phyloP scores from a whole-genome alignment of 2,329 filamentous ascomycete genomes.

The Colletotrichum sp. region DNA sequence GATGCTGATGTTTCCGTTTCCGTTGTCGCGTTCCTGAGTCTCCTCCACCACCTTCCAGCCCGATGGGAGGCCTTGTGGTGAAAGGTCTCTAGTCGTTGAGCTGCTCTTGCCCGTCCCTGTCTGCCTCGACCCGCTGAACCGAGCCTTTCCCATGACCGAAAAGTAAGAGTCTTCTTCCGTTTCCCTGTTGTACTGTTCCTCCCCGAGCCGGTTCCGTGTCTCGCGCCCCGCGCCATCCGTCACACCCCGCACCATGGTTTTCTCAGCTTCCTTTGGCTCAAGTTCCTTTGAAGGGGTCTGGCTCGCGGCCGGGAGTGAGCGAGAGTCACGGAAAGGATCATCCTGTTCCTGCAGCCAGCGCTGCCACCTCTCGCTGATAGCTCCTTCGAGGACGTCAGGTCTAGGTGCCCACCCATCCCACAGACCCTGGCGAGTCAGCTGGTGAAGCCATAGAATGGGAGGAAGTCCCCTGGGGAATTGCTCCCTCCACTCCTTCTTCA shows the following conservation, averaged over 20 bases:
- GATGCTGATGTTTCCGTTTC: slow-evolving; percentile 15
- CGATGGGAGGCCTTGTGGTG: neutral
- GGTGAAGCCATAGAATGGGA: slow-evolving; percentile 43
- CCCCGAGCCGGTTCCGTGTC: neutral
- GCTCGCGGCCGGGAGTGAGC: neutral
- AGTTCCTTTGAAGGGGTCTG: neutral
- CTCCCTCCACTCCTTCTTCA: slow-evolving; percentile 39
- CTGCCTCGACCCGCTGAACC: neutral
- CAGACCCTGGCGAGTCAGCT: slow-evolving; percentile 21
- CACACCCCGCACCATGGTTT: neutral
- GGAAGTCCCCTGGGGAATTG: slow-evolving; percentile 47
- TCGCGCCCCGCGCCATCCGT: neutral
- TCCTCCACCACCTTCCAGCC: slow-evolving; percentile 19
- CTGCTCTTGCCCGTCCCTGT: neutral
- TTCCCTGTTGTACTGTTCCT: neutral
- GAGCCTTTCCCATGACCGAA: slow-evolving; percentile 11
- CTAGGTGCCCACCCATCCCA: slow-evolving; percentile 22
- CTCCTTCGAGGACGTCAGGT: slow-evolving; percentile 12
- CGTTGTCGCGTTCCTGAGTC: slow-evolving; percentile 14
- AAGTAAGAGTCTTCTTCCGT: slow-evolving; percentile 18
- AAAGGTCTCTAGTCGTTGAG: slow-evolving; percentile 8
- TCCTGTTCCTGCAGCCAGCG: slow-evolving; percentile 20
- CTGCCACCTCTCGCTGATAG: slow-evolving; percentile 19
- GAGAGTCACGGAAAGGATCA: slow-evolving; percentile 7
- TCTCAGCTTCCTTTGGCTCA: neutral